Evolutionary conservation across 176 grass and related monocot species (phyloP).

Genomic region (Juncus inflexus): DNA sequence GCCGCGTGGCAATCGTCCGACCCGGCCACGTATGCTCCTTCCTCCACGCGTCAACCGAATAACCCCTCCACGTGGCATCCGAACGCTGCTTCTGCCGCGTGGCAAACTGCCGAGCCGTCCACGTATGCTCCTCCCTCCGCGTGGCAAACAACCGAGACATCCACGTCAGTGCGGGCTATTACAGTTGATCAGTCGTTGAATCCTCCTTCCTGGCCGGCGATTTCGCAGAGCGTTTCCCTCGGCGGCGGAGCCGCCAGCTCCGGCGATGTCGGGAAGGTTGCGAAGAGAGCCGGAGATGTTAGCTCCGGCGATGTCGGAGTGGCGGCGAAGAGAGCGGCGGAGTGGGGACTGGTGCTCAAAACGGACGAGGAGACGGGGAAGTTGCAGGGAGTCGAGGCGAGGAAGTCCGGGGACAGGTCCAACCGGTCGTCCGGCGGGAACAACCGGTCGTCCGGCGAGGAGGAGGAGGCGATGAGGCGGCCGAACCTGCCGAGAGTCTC

Average conservation of each 20-base stretch:
- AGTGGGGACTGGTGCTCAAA: conserved; percentile 85
- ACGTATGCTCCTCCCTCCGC: too few relatives aligned
- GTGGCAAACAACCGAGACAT: too few relatives aligned
- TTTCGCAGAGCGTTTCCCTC: not conserved
- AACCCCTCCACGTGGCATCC: too few relatives aligned
- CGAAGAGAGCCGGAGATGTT: not conserved
- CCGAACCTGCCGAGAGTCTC: conserved; percentile 63
- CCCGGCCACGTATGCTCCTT: not conserved
- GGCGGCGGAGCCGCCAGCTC: conserved; percentile 5
- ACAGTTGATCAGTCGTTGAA: too few relatives aligned
- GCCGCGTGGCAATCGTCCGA: not conserved
- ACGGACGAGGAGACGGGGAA: conserved; percentile 76
- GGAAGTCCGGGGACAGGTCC: conserved; percentile 33
- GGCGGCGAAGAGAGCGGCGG: conserved; percentile 59
- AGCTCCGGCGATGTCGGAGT: conserved; percentile 31
- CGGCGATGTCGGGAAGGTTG: not conserved
- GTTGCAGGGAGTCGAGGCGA: conserved; percentile 52
- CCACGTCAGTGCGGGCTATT: too few relatives aligned
- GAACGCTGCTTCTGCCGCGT: too few relatives aligned
- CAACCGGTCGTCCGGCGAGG: not conserved
- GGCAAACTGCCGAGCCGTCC: not conserved
- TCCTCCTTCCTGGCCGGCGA: conserved; percentile 24
- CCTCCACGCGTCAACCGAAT: too few relatives aligned
- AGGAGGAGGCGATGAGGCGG: conserved; percentile 15
- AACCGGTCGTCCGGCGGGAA: conserved; percentile 18